Evolutionary conservation across 495 filamentous ascomycete species (phyloP), one percentile per base, ranked within the genome.

Genomic region (Penicillium macrosclerotiorum): DNA sequence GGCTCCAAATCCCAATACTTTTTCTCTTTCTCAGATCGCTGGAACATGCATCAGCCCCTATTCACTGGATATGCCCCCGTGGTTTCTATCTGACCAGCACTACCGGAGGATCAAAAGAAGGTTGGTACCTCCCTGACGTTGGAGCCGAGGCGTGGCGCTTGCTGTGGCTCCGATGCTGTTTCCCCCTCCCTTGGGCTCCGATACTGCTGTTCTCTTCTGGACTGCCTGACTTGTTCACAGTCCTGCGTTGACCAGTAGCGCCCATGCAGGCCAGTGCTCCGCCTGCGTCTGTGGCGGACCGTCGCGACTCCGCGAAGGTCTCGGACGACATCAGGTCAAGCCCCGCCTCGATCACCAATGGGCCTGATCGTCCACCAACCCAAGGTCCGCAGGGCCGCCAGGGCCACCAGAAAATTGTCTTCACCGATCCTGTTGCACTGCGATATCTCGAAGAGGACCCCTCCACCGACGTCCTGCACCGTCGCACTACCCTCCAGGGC

Each of bases 391-490:
- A 72, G 45, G n/a, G n/a, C n/a, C n/a, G n/a, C n/a, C 66, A 52
- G 9, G 61, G 58, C 11, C 76, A 75, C 42, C 75, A 73, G 46
- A 76, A 73, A 47, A 72, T 89, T 23, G 82, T 87, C 16, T 82
- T 90, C 51, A 79, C 85, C 16, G 86, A 90, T 60, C 82, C 84
- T 12, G 77, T 88, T 30, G 86, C 86, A 30, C 81, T 89, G 53
- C 80, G 86, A 52, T 98, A 94, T 57, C 79, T 98, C 11, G 89
- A 95, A 75, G 86, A 90, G 49, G 93, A 98, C 45, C 73, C 87
- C 1, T 81, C 80, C 0, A 88, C 88, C 2, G 78, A 74, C 3
- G 83, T 96, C 11, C 75, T 95, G 8, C 77, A 88, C 47, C 84
- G 86, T 22, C 79, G 81, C 35, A 67, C 71, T 36, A 68, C 73